Conservation (phyloP, 2,329 filamentous ascomycete genomes). For the Aspergillus sp. region DNA sequence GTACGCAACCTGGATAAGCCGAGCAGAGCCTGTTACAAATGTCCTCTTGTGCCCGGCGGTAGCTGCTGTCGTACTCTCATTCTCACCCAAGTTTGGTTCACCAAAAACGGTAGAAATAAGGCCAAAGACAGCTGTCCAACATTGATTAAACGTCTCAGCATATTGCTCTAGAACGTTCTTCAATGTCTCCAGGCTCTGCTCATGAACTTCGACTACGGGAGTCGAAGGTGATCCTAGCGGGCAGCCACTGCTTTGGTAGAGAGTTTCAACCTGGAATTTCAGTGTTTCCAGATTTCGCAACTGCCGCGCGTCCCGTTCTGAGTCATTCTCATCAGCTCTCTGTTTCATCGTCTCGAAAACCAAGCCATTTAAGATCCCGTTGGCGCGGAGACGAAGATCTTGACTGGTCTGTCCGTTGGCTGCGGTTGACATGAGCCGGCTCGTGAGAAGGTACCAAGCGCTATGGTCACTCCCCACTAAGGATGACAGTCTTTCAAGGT, state of each 20-base stretch:
- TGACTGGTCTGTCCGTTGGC: slow-evolving; percentile 43
- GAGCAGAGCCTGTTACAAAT: slow-evolving; percentile 59
- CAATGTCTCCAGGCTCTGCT: slow-evolving; percentile 76
- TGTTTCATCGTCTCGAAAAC: slow-evolving; percentile 50
- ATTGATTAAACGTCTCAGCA: slow-evolving; percentile 79
- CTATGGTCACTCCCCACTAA: slow-evolving; percentile 66
- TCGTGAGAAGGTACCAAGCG: slow-evolving; percentile 74
- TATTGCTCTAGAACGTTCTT: slow-evolving; percentile 85
- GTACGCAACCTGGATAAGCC: slow-evolving; percentile 84
- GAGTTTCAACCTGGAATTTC: slow-evolving; percentile 61
- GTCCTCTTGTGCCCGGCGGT: slow-evolving; percentile 15
- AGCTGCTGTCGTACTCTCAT: slow-evolving; percentile 14
- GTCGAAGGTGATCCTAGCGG: slow-evolving; percentile 63
- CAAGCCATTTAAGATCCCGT: slow-evolving; percentile 62
- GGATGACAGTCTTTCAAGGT: slow-evolving; percentile 73
- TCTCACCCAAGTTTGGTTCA: slow-evolving; percentile 43
- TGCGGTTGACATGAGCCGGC: slow-evolving; percentile 55
- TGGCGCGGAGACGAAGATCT: slow-evolving; percentile 56
- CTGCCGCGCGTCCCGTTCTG: slow-evolving; percentile 66
- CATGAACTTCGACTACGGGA: slow-evolving; percentile 78
- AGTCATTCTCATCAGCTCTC: slow-evolving; percentile 42
- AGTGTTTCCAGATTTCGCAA: slow-evolving; percentile 71
- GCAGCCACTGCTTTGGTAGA: slow-evolving; percentile 60
- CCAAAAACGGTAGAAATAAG: slow-evolving; percentile 83
- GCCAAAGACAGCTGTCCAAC: slow-evolving; percentile 85